phyloP scores from a whole-genome alignment of 768 basidiomycete genomes.

The Auriscalpium vulgare region DNA sequence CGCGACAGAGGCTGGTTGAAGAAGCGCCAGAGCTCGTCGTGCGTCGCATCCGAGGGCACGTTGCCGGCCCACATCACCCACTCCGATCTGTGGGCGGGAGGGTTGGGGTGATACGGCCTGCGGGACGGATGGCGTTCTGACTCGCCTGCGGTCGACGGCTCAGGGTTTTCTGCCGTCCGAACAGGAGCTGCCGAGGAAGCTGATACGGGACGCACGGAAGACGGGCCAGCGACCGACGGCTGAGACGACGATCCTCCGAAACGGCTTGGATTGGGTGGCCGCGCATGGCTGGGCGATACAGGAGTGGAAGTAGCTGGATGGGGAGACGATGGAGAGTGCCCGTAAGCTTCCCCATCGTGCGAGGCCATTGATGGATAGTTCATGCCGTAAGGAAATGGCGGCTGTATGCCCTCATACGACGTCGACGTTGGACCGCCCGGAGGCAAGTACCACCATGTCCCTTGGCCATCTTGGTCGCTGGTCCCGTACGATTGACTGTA shows the following conservation, averaged over 20 bases:
- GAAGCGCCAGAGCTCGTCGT: conserved; percentile 82
- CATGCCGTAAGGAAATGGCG: conserved; percentile 26
- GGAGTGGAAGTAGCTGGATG: background rate
- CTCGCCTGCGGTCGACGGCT: background rate
- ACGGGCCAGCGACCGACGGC: background rate
- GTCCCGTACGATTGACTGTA: conserved; percentile 26
- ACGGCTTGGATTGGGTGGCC: background rate
- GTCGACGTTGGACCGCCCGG: background rate
- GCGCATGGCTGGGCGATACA: background rate
- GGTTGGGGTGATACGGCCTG: conserved; percentile 60
- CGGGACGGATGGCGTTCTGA: conserved; percentile 24
- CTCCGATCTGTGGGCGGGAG: conserved; percentile 69
- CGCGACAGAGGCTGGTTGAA: conserved; percentile 41
- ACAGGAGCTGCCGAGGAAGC: background rate
- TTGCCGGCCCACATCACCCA: conserved; percentile 99
- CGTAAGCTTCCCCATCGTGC: conserved; percentile 2
- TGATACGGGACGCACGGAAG: background rate
- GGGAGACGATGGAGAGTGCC: conserved; percentile 8
- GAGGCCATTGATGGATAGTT: conserved; percentile 19
- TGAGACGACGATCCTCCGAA: background rate
- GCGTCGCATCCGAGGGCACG: conserved; percentile 72
- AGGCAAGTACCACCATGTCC: conserved; percentile 48
- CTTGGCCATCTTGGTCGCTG: conserved; percentile 32
- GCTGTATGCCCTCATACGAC: conserved; percentile 22
- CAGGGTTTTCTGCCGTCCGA: conserved; percentile 1